phyloP scores from a whole-genome alignment of 192 early-diverging fungal species.

The Backusella tarrabulga region DNA sequence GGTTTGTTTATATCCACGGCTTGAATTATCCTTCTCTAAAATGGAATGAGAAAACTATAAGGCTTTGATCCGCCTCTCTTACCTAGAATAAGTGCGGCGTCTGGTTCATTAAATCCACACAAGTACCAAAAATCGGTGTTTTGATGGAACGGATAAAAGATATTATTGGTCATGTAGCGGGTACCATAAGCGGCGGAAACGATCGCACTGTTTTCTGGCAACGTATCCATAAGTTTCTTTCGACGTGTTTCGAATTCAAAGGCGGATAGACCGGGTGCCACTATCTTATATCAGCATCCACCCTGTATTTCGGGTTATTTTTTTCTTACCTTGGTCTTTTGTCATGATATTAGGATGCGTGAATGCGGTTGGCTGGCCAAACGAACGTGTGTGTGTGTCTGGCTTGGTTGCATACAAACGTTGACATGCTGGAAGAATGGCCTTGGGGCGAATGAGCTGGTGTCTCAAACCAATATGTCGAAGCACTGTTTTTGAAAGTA shows the following conservation, averaged over 20 bases:
- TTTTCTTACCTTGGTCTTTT: constrained; percentile 57
- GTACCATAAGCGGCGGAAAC: constrained; percentile 74
- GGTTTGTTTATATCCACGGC: constrained; percentile 72
- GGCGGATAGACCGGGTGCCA: constrained; percentile 75
- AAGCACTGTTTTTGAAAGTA: neutral
- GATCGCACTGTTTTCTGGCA: constrained; percentile 66
- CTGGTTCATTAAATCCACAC: constrained; percentile 88
- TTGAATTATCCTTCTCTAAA: constrained; percentile 46
- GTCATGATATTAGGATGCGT: constrained; percentile 85
- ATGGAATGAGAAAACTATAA: too few species aligned
- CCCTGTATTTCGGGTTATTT: neutral
- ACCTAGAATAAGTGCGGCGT: constrained; percentile 71
- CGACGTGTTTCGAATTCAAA: constrained; percentile 81
- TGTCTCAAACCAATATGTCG: neutral
- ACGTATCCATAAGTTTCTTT: constrained; percentile 52
- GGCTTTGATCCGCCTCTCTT: constrained; percentile 20
- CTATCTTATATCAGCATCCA: constrained; percentile 23
- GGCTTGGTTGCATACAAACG: constrained; percentile 12
- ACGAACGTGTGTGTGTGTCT: constrained; percentile 26
- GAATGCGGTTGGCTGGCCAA: constrained; percentile 79
- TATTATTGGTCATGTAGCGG: constrained; percentile 84
- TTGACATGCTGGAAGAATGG: constrained; percentile 7
- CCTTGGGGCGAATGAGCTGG: neutral
- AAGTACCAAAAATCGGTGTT: constrained; percentile 90
- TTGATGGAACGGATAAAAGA: constrained; percentile 96